Evolutionary conservation across 1,284 basidiomycete genomes (phyloP).

Genomic region (Ganoderma lucidum): DNA sequence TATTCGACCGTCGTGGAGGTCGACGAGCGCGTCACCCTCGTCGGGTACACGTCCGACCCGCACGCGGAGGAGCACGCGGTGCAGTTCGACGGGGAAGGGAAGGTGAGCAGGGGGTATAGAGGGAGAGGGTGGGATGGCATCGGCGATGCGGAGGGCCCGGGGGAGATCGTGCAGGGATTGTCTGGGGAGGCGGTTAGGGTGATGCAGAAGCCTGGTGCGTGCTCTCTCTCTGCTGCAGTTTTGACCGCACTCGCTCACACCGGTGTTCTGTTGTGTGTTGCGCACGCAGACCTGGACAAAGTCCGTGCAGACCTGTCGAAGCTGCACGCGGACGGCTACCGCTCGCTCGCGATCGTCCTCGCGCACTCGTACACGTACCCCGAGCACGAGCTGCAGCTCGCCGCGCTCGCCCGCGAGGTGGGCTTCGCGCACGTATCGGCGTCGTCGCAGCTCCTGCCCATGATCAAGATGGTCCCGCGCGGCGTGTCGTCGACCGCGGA

Average conservation of each 20-base stretch:
- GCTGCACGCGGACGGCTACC: conserved; percentile 81
- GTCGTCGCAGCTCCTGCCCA: conserved; percentile 88
- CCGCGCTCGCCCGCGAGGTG: conserved; percentile 74
- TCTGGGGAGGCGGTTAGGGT: conserved; percentile 94
- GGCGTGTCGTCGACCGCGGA: conserved; percentile 95
- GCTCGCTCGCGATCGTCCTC: conserved; percentile 87
- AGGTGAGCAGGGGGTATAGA: conserved; percentile 72
- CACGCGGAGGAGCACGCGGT: conserved; percentile 78
- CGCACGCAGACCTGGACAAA: conserved; percentile 52
- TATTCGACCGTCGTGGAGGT: conserved; percentile 89
- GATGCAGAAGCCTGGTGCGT: conserved; percentile 75
- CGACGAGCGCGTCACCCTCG: conserved; percentile 93
- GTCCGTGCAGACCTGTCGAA: conserved; percentile 68
- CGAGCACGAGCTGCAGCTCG: conserved; percentile 80
- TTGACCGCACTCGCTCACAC: background rate
- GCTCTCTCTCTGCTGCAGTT: too few relatives aligned
- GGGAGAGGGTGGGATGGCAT: conserved; percentile 77
- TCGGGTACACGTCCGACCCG: conserved; percentile 93
- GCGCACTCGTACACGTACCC: conserved; percentile 95
- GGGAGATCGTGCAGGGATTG: conserved; percentile 82
- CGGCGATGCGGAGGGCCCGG: conserved; percentile 76
- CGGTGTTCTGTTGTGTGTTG: background rate
- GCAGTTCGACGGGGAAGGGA: conserved; percentile 76
- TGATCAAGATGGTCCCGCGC: conserved; percentile 96
- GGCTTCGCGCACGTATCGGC: conserved; percentile 92